Evolutionary conservation across 2,329 filamentous ascomycete species (phyloP).

Genomic region (Ilyonectria destructans): DNA sequence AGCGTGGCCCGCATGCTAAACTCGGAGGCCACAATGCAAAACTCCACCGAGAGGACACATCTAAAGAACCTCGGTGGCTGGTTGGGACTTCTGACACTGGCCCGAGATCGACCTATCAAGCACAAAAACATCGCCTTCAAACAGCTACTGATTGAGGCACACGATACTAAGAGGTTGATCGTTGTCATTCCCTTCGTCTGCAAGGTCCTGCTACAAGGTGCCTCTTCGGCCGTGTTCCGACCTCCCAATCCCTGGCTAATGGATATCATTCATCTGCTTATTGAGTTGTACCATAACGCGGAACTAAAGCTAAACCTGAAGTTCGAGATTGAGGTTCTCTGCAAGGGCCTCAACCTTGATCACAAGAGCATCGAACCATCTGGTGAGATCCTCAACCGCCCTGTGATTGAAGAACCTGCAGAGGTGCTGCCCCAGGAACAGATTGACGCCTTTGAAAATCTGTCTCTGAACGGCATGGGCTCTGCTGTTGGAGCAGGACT

Average conservation of each 20-base stretch:
- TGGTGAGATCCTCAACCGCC: conserved; percentile 86
- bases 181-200: conserved; percentile 98
- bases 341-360: conserved; percentile 92
- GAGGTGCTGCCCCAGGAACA: conserved; percentile 77
- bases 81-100: conserved; percentile 94
- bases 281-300: conserved; percentile 93
- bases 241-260: conserved; percentile 98
- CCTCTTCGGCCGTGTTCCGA: conserved; percentile 88
- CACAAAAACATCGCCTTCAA: conserved; percentile 98
- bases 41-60: conserved; percentile 86
- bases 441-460: conserved; percentile 86
- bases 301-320: conserved; percentile 97
- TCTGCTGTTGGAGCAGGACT: conserved; percentile 80
- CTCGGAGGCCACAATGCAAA: conserved; percentile 88
- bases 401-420: conserved; percentile 73
- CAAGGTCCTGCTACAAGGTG: conserved; percentile 91
- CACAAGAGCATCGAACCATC: conserved; percentile 93
- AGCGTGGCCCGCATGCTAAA: conserved; percentile 91
- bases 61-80: conserved; percentile 95
- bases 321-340: conserved; percentile 98
- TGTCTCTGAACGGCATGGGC: conserved; percentile 83
- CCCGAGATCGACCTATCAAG: conserved; percentile 94
- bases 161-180: conserved; percentile 91
- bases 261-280: conserved; percentile 92
- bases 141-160: conserved; percentile 92